Evolutionary conservation across 1,284 basidiomycete genomes (phyloP).

Genomic region (Phylloporus sp.): DNA sequence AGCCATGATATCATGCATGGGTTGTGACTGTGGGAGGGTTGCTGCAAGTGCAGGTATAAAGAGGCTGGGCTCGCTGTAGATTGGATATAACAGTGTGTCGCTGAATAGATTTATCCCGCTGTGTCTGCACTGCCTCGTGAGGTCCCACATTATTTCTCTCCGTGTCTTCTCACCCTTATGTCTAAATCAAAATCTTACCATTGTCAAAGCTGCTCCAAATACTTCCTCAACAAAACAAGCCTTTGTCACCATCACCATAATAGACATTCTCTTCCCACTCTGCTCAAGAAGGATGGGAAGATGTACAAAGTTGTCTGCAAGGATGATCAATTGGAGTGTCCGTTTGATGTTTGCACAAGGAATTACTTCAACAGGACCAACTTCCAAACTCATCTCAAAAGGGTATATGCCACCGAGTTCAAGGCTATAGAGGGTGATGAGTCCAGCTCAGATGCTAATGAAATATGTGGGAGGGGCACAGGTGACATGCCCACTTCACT

Average conservation of each 20-base stretch:
- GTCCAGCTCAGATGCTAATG: neutral
- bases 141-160: too few relatives aligned
- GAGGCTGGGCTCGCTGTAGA: too few relatives aligned
- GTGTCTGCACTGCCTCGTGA: too few relatives aligned
- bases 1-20: too few relatives aligned
- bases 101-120: too few relatives aligned
- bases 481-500: neutral
- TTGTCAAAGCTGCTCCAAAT: neutral
- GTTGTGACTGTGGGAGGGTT: too few relatives aligned
- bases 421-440: neutral
- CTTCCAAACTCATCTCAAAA: neutral
- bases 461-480: neutral
- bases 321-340: neutral
- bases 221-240: neutral
- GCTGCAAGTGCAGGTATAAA: too few relatives aligned
- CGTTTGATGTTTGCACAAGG: neutral
- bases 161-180: neutral
- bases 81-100: too few relatives aligned
- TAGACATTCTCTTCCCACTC: neutral
- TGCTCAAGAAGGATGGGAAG: too few relatives aligned
- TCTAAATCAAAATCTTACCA: neutral
- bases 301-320: neutral
- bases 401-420: neutral
- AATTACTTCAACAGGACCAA: neutral
- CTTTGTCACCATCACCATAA: neutral